phyloP scores from a whole-genome alignment of 2,329 filamentous ascomycete genomes.

The Cytospora piceicola region DNA sequence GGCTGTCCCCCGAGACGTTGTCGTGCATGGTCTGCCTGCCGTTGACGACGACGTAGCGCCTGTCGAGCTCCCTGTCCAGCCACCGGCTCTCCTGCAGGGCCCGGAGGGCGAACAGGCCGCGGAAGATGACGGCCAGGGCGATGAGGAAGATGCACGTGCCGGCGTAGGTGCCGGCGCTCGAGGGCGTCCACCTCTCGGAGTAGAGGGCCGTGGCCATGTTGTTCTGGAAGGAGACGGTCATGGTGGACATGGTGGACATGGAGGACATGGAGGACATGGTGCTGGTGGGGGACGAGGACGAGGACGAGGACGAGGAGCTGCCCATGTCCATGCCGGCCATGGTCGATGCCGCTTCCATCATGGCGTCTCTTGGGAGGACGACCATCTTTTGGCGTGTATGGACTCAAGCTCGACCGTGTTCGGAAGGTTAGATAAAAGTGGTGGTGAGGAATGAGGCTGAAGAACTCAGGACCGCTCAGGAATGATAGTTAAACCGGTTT shows the following conservation, averaged over 20 bases:
- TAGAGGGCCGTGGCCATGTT: slow-evolving; percentile 54
- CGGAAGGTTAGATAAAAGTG: not conserved
- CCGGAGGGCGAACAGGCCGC: slow-evolving; percentile 73
- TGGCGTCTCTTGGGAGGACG: slow-evolving; percentile 23
- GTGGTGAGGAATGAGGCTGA: not conserved
- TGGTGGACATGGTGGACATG: slow-evolving; percentile 44
- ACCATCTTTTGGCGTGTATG: slow-evolving; percentile 7
- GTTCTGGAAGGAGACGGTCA: slow-evolving; percentile 65
- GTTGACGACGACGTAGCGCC: slow-evolving; percentile 76
- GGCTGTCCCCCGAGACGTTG: slow-evolving; percentile 60
- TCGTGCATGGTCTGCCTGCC: slow-evolving; percentile 65
- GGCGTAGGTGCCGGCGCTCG: slow-evolving; percentile 72
- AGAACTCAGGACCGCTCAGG: not conserved
- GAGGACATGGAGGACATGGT: slow-evolving; percentile 30
- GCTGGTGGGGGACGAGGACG: slow-evolving; percentile 33
- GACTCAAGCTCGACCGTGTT: not conserved
- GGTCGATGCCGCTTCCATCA: slow-evolving; percentile 4
- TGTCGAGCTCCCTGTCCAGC: slow-evolving; percentile 71
- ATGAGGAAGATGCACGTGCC: slow-evolving; percentile 93
- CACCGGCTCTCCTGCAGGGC: slow-evolving; percentile 65
- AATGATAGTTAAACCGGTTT: not conserved
- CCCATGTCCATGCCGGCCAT: slow-evolving; percentile 35
- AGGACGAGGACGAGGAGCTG: slow-evolving; percentile 35
- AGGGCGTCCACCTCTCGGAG: slow-evolving; percentile 74
- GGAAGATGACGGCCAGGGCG: slow-evolving; percentile 70